Evolutionary conservation across 2,329 filamentous ascomycete genomes (phyloP).

Genomic region (Epichloe coenophiala): DNA sequence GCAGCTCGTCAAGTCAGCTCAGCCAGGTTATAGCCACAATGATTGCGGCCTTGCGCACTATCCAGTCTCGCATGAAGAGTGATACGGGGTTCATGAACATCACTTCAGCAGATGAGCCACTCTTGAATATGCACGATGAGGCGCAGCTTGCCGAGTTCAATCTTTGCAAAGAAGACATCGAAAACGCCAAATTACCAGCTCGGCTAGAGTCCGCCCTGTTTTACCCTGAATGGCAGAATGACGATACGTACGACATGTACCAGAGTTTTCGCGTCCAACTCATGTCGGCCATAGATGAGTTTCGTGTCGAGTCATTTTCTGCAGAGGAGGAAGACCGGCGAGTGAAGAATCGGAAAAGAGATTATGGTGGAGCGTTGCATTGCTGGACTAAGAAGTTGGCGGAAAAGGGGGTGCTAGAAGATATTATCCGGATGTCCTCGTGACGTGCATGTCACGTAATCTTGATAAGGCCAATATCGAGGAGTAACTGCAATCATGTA

Average conservation of each 20-base stretch:
- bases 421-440: slow-evolving; percentile 18
- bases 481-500: neutral
- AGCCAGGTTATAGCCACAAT: slow-evolving; percentile 31
- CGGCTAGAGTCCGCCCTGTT: slow-evolving; percentile 7
- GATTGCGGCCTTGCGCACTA: slow-evolving; percentile 23
- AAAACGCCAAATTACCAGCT: slow-evolving; percentile 9
- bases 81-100: slow-evolving; percentile 11
- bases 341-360: slow-evolving; percentile 43
- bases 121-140: slow-evolving; percentile 12
- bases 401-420: slow-evolving; percentile 46
- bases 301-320: slow-evolving; percentile 32
- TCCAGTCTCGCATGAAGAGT: slow-evolving; percentile 21
- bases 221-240: slow-evolving; percentile 3
- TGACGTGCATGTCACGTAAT: neutral
- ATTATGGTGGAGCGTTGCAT: slow-evolving; percentile 57
- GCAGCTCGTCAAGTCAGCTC: slow-evolving; percentile 44
- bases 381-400: slow-evolving; percentile 57
- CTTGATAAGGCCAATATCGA: neutral
- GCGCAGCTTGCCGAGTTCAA: slow-evolving; percentile 18
- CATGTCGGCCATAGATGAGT: slow-evolving; percentile 27
- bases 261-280: slow-evolving; percentile 27
- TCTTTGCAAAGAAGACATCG: slow-evolving; percentile 14
- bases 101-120: slow-evolving; percentile 9
- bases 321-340: slow-evolving; percentile 36
- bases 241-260: slow-evolving; percentile 22